These are phyloP conservation scores for Fonsecaea pugnacius DNA, from an alignment of 2,329 filamentous ascomycete species.

Conservation along the genomic window DNA sequence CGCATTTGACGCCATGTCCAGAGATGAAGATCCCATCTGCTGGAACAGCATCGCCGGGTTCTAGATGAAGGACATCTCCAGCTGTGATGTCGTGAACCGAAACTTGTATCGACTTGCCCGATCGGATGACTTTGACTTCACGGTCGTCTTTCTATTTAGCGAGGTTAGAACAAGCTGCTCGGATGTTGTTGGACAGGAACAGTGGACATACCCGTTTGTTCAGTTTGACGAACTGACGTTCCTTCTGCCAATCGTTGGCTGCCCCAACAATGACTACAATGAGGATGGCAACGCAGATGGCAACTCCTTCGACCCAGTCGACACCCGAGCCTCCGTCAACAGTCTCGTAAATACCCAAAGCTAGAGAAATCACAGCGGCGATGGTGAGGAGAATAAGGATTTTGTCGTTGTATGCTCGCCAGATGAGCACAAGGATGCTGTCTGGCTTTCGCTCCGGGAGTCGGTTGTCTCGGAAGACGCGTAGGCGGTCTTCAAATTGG, in stretches of 20 bases:
- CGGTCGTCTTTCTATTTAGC: slow-evolving; percentile 61
- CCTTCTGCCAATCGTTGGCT: slow-evolving; percentile 70
- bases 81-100: slow-evolving; percentile 70
- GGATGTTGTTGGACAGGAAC: slow-evolving; percentile 4
- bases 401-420: slow-evolving; percentile 75
- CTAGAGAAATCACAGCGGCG: slow-evolving; percentile 70
- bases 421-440: slow-evolving; percentile 64
- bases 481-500: slow-evolving; percentile 61
- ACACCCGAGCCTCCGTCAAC: slow-evolving; percentile 56
- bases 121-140: slow-evolving; percentile 68
- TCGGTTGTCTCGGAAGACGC: slow-evolving; percentile 64
- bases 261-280: slow-evolving; percentile 68
- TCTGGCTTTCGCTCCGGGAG: slow-evolving; percentile 68
- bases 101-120: slow-evolving; percentile 66
- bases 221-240: slow-evolving; percentile 67
- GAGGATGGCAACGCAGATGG: slow-evolving; percentile 67
- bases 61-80: slow-evolving; percentile 71
- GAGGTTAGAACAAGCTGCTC: not conserved
- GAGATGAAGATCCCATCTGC: slow-evolving; percentile 72
- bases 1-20: slow-evolving; percentile 70
- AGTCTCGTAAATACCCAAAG: slow-evolving; percentile 71
- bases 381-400: slow-evolving; percentile 71
- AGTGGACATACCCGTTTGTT: slow-evolving; percentile 53
- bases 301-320: slow-evolving; percentile 71
- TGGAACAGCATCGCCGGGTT: slow-evolving; percentile 71